These are phyloP conservation scores for Hordeum pubiflorum DNA, from an alignment of 202 grass and related monocot genomes.

Conservation along the genomic window DNA sequence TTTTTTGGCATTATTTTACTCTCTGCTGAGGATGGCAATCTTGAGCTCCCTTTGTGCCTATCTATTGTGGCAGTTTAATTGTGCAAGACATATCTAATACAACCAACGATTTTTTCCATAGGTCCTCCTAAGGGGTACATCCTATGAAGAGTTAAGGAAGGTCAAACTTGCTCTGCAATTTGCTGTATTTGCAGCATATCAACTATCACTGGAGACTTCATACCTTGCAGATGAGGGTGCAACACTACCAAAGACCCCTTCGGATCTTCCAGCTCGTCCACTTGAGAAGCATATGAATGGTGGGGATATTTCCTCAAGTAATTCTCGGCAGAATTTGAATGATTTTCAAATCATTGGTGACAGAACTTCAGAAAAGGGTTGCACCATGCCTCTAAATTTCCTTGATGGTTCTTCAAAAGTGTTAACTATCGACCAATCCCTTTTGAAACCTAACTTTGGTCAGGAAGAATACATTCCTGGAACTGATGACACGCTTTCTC, in stretches of 20 bases:
- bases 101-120: constrained; percentile 27
- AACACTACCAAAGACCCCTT: constrained; percentile 56
- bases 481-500: not conserved
- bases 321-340: constrained; percentile 16
- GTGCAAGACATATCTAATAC: constrained; percentile 9
- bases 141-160: constrained; percentile 80
- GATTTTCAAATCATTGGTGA: constrained; percentile 22
- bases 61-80: not conserved
- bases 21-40: not conserved
- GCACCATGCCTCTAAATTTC: constrained; percentile 16
- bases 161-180: constrained; percentile 83
- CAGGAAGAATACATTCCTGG: constrained; percentile 19
- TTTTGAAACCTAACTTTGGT: constrained; percentile 9
- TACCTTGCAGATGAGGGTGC: constrained; percentile 93
- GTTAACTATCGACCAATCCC: constrained; percentile 21
- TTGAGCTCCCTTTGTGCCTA: not conserved
- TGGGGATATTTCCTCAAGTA: constrained; percentile 17
- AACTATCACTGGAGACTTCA: constrained; percentile 85
- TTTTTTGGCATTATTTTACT: not conserved
- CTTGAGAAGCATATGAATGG: constrained; percentile 30
- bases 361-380: constrained; percentile 23
- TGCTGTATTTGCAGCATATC: constrained; percentile 91
- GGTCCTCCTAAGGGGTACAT: constrained; percentile 78
- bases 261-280: constrained; percentile 19
- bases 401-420: constrained; percentile 27